Base-by-base conservation (phyloP, 1,284 basidiomycete species). In the Coniferiporia sulphurascens region DNA sequence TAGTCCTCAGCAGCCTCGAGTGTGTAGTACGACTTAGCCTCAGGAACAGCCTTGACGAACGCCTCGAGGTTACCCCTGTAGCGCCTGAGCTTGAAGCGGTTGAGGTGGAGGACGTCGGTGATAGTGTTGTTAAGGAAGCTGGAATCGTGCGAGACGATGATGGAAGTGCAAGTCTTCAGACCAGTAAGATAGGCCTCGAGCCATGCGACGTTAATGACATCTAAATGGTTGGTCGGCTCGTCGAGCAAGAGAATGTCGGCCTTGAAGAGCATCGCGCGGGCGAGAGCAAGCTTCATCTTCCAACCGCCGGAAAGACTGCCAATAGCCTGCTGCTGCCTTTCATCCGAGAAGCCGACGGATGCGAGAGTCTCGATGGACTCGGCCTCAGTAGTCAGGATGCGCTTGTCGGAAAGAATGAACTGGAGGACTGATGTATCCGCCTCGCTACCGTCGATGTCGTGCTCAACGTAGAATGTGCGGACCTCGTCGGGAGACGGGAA, bases 251-350 rank as follows among this genome's bases (percentile, higher is more conserved):
- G 87, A 70, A 98, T 97, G 72, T 98, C 95, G 67, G 95, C 95
- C 81, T 94, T 95, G 92, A 98, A 99, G 61, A 99, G 85, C 82
- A 99, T 97, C 61, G 97, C 97, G 68, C 97, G 88, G 60, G 97
- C 97, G 63, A 99, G 87, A 35, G 96, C 97, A 66, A 99, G 89
- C 85, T 98, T 98, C 97, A 99, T 99, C 85, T 99, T 98, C 97
- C 97, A 99, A 81, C 97, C 97, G 85, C 97, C 97, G 52, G 96
- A 99, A 58, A 99, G 81, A 64, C 87, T 88, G 66, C 94, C 93
- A 66, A 97, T 97, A 48, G 93, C 78, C 66, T 91, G 81, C 67
- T 77, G 78, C 78, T 97, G 95, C 68, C 94, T 87, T 71, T 88
- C 89, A 63, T 89, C 89, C 65, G 78, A 85, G 84, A 98, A 98